These are phyloP conservation scores for Narthecium ossifragum DNA, from an alignment of 106 monocot genomes.

Conservation along the genomic window DNA sequence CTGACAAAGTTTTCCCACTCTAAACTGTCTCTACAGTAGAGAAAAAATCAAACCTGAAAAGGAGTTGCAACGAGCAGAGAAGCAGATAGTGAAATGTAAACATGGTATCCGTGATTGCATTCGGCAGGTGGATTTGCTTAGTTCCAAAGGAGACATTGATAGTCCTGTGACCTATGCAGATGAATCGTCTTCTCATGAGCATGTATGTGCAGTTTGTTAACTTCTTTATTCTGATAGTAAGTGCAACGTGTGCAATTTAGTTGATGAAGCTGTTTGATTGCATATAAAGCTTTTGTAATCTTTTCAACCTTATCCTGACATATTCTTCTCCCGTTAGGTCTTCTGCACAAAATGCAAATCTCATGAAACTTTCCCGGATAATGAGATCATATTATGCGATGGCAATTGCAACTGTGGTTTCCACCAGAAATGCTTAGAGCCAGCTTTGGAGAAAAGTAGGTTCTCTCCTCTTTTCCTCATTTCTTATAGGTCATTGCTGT, in stretches of 20 bases:
- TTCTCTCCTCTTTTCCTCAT: too few species aligned
- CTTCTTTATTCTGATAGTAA: too few species aligned
- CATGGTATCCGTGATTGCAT: constrained; percentile 76
- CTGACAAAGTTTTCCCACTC: too few species aligned
- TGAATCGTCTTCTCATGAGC: constrained; percentile 58
- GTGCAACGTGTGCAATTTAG: too few species aligned
- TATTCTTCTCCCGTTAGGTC: constrained; percentile 27
- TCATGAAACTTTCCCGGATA: constrained; percentile 55
- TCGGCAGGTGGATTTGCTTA: constrained; percentile 54
- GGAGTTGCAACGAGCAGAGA: constrained; percentile 74
- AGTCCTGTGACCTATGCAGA: constrained; percentile 47
- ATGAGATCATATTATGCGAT: constrained; percentile 69
- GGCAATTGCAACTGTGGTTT: constrained; percentile 66
- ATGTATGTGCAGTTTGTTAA: constrained; percentile 25
- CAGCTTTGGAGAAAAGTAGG: constrained; percentile 58
- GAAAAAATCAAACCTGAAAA: constrained; percentile 89
- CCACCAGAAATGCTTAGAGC: constrained; percentile 78
- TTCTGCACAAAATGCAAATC: constrained; percentile 80
- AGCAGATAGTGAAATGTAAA: constrained; percentile 76
- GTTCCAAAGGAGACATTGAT: constrained; percentile 52
- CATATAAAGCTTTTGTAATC: not conserved
- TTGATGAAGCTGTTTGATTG: too few species aligned
- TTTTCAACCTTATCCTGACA: not conserved
- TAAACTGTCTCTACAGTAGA: constrained; percentile 51
- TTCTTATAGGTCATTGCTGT: too few species aligned